Conservation (phyloP, 192 early-diverging fungal species). For the Kickxella alabastrina region DNA sequence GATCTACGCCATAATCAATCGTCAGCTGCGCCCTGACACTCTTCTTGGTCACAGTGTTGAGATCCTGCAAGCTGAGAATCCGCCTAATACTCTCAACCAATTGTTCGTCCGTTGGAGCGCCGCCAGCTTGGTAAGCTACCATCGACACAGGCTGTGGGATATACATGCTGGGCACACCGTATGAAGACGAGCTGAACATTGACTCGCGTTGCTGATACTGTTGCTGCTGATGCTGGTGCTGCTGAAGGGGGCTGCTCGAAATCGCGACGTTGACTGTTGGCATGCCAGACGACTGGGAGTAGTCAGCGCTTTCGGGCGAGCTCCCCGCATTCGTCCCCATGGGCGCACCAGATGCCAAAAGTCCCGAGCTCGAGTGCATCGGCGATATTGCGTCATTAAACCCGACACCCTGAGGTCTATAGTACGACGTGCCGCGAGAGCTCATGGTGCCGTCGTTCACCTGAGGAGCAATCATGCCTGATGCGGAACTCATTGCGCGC, state of each 20-base stretch:
- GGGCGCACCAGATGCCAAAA: constrained; percentile 1
- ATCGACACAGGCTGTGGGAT: constrained; percentile 8
- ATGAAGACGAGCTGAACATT: constrained; percentile 15
- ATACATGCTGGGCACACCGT: constrained; percentile 20
- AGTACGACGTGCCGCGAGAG: constrained; percentile 21
- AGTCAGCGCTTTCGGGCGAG: constrained; percentile 6
- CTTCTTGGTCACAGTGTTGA: constrained; percentile 76
- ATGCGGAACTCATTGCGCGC: constrained; percentile 15
- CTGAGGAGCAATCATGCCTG: constrained; percentile 4
- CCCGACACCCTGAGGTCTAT: constrained; percentile 14
- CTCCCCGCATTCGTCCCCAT: constrained; percentile 2
- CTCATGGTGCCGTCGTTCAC: constrained; percentile 13
- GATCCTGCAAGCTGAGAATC: constrained; percentile 64
- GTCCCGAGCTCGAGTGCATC: not conserved
- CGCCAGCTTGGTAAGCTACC: constrained; percentile 19
- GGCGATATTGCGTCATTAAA: constrained; percentile 11
- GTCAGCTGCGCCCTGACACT: constrained; percentile 72
- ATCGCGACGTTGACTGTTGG: not conserved
- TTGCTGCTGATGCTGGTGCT: constrained; percentile 1
- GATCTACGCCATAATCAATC: constrained; percentile 63
- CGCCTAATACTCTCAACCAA: constrained; percentile 62
- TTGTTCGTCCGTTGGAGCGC: constrained; percentile 60
- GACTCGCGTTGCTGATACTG: constrained; percentile 32
- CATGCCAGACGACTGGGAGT: constrained; percentile 10
- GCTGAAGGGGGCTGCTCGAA: not conserved